phyloP scores from a whole-genome alignment of 2,329 filamentous ascomycete genomes.

The Hymenotorrendiella dingleyae region DNA sequence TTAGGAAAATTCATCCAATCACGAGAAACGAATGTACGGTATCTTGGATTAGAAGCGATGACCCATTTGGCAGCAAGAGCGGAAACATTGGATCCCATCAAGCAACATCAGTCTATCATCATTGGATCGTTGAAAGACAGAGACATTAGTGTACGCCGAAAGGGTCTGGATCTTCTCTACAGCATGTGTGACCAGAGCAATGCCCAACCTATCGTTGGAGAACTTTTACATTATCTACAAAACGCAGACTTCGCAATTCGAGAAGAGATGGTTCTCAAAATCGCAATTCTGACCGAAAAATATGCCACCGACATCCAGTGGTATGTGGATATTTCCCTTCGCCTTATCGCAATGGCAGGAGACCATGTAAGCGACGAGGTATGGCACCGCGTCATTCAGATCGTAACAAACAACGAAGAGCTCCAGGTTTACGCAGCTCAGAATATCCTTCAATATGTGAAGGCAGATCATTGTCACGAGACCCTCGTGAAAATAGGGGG shows the following conservation, averaged over 20 bases:
- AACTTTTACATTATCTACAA: slow-evolving; percentile 89
- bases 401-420: slow-evolving; percentile 98
- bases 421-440: slow-evolving; percentile 94
- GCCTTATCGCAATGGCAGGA: slow-evolving; percentile 91
- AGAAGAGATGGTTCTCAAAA: slow-evolving; percentile 99
- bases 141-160: slow-evolving; percentile 93
- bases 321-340: slow-evolving; percentile 97
- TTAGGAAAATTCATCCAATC: slow-evolving; percentile 96
- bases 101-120: slow-evolving; percentile 95
- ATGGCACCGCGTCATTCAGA: slow-evolving; percentile 97
- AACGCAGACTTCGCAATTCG: slow-evolving; percentile 96
- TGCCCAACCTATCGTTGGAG: slow-evolving; percentile 84
- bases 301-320: slow-evolving; percentile 98
- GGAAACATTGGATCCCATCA: slow-evolving; percentile 93
- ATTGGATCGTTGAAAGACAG: slow-evolving; percentile 89
- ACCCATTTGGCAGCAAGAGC: slow-evolving; percentile 91
- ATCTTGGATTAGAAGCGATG: slow-evolving; percentile 95
- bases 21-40: slow-evolving; percentile 93
- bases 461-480: slow-evolving; percentile 90
- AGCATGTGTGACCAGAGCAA: slow-evolving; percentile 99
- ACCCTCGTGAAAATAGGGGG: slow-evolving; percentile 96
- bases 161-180: slow-evolving; percentile 92
- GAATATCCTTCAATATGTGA: slow-evolving; percentile 87
- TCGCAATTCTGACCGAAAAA: slow-evolving; percentile 96
- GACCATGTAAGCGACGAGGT: slow-evolving; percentile 99